phyloP scores from a whole-genome alignment of 768 basidiomycete genomes.

The Tylopilus plumbeoviolaceoides region DNA sequence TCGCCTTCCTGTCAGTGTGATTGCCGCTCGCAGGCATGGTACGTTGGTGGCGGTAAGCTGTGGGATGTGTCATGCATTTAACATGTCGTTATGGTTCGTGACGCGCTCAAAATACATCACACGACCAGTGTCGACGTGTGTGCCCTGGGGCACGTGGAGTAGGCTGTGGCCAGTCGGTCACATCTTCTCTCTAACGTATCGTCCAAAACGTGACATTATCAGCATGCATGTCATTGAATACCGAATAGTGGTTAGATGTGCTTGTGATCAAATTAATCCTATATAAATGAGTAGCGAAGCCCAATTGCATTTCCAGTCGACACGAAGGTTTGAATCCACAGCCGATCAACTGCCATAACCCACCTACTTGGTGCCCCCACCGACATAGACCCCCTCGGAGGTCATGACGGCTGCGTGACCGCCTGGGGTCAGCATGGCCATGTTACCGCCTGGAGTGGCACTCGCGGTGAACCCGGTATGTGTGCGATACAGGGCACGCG shows the following conservation, averaged over 20 bases:
- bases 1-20: no score
- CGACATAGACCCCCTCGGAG: constrained; percentile 30
- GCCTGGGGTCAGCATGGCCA: constrained; percentile 31
- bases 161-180: no score
- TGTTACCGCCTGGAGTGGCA: constrained; percentile 22
- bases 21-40: no score
- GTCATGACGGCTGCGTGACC: constrained; percentile 31
- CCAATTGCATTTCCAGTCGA: neutral
- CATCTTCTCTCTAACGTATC: no score
- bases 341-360: no score
- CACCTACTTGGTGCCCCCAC: constrained; percentile 16
- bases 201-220: neutral
- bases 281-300: constrained; percentile 7
- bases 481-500: constrained; percentile 29
- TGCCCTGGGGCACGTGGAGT: no score
- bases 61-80: no score
- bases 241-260: constrained; percentile 11
- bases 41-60: no score
- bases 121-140: no score
- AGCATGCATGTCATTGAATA: constrained; percentile 9
- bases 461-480: constrained; percentile 28
- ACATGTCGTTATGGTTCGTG: no score
- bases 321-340: neutral
- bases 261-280: constrained; percentile 25
- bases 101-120: no score